Conservation (phyloP, 2,329 filamentous ascomycete genomes). For the Emydomyces testavorans region DNA sequence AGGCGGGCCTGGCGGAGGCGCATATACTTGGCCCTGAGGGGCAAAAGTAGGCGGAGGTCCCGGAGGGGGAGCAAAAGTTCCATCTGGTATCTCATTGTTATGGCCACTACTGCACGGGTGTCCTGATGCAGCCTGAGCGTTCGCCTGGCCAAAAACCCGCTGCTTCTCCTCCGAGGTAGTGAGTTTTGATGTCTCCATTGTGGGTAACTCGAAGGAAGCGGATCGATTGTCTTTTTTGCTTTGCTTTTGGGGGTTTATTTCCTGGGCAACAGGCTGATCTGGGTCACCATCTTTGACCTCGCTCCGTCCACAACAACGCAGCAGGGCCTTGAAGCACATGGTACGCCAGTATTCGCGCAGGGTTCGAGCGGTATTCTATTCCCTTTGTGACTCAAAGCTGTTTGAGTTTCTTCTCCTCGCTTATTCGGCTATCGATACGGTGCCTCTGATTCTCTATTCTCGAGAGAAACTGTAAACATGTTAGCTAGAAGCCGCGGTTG, state of each 20-base stretch:
- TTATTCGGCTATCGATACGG: background rate
- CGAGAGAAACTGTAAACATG: too few species aligned
- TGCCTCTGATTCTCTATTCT: background rate
- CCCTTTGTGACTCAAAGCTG: too few species aligned
- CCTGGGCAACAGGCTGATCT: slow-evolving; percentile 9
- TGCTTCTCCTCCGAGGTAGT: slow-evolving; percentile 14
- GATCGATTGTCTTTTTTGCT: background rate
- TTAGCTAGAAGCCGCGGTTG: too few species aligned
- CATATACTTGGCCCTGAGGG: background rate
- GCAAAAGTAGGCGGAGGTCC: slow-evolving; percentile 23
- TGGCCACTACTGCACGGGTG: background rate
- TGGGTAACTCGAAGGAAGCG: background rate
- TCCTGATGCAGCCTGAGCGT: background rate
- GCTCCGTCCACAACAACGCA: background rate
- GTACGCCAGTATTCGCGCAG: too few species aligned
- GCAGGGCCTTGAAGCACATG: background rate
- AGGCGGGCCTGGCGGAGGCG: slow-evolving; percentile 12
- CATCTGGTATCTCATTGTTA: slow-evolving; percentile 4
- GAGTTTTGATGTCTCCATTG: background rate
- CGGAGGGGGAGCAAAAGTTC: slow-evolving; percentile 13
- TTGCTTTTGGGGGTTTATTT: background rate
- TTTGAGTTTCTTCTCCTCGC: background rate
- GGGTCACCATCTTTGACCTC: background rate
- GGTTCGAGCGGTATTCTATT: too few species aligned
- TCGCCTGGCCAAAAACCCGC: slow-evolving; percentile 10